Conservation (phyloP, 2,329 filamentous ascomycete species). For the Aspergillus brunneoviolaceus region DNA sequence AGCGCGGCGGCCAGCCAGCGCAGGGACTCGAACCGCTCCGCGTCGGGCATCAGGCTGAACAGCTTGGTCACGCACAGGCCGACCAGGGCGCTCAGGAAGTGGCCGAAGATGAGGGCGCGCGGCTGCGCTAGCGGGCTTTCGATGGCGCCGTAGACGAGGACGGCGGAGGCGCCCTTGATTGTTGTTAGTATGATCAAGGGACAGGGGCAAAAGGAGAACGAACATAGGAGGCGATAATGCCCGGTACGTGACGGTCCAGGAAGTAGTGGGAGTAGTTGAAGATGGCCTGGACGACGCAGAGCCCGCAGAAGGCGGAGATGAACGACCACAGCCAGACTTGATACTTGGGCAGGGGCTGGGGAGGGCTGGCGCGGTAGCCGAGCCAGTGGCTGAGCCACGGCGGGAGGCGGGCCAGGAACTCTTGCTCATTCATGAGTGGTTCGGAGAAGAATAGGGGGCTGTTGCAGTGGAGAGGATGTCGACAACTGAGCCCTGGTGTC, state of each 20-base stretch:
- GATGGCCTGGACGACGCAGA: constrained; percentile 25
- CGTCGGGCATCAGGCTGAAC: constrained; percentile 32
- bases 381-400: constrained; percentile 30
- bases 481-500: no score
- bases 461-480: no score
- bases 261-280: constrained; percentile 31
- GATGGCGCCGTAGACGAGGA: constrained; percentile 34
- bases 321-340: constrained; percentile 29
- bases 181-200: neutral
- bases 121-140: constrained; percentile 35
- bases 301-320: constrained; percentile 27
- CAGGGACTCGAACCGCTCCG: constrained; percentile 29
- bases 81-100: constrained; percentile 33
- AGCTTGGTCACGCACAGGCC: constrained; percentile 34
- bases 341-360: constrained; percentile 24
- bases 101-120: constrained; percentile 33
- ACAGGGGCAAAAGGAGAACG: neutral
- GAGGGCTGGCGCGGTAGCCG: constrained; percentile 26
- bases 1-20: constrained; percentile 28
- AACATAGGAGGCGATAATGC: constrained; percentile 28
- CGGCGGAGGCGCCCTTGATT: constrained; percentile 29
- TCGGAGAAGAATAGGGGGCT: no score
- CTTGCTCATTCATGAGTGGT: constrained; percentile 3
- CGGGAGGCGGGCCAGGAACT: constrained; percentile 21
- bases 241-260: constrained; percentile 24